Evolutionary conservation across 805 yeast genomes (phyloP), one percentile per base, ranked within the genome.

Genomic region (Candida michaelii): DNA sequence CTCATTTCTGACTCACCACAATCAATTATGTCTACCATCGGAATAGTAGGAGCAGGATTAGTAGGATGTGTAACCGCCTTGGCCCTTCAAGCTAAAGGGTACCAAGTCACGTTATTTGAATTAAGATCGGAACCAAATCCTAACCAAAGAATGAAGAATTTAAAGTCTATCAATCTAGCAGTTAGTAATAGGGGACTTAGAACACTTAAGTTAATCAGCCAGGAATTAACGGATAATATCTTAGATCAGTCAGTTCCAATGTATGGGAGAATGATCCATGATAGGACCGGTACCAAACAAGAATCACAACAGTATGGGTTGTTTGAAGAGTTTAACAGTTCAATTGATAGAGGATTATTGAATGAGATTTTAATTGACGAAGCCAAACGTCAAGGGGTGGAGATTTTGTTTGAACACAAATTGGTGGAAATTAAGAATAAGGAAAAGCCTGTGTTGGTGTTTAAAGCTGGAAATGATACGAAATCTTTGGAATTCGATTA

Each of bases 181-280:
- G 84, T 90, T n/a, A 82, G 91, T 36, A 82, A 80, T 41, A 73
- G 97, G 39, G 97, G 97, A 1, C 82, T 89, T 42, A 65, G 73
- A 19, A 85, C 96, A 0, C 62, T 90, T 56, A 64, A 71, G 43
- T 73, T 70, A 38, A 81, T 89, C 10, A 89, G 85, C 56, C 58
- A 64, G 0, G 73, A 66, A 11, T 69, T 89, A 69, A 79, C 84
- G 10, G 60, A 66, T 0, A 56, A 80, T 18, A 73, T 89, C 2
- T 55, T 85, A 47, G 63, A 69, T 24, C 76, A 77, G 31, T 76
- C 86, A 17, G 83, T 87, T 18, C 97, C 97, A 2, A 86, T 90
- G 91, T 66, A 76, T 31, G 97, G 96, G 1, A 71, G 97, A 32
- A 89, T 89, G 97, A 81, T 90, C 44, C 97, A 90, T 60, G 83